Percentiles rank a stretch among this genome's conserved stretches.
These are phyloP conservation scores for Plantago ovata DNA, from an alignment of 257 asterid species.

Conservation along the genomic window DNA sequence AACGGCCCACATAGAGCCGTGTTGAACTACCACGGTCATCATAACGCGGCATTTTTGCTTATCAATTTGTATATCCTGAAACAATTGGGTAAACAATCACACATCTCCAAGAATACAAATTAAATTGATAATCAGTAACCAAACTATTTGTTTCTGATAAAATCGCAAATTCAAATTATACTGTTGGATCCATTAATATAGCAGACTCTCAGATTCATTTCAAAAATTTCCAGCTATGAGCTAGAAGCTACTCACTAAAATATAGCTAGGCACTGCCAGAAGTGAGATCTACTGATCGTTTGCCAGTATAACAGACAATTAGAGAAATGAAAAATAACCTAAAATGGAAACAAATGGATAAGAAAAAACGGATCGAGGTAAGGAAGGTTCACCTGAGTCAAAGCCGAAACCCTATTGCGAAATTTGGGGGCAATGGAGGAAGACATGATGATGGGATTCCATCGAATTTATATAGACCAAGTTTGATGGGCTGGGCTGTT, in stretches of 20 bases:
- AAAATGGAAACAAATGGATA: not conserved
- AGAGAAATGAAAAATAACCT: not conserved
- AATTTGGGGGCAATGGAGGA: not conserved
- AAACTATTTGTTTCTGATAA: no score
- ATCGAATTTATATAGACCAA: not conserved
- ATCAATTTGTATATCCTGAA: slow-evolving; percentile 13
- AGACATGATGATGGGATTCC: not conserved
- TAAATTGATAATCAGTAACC: not conserved
- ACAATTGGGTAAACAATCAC: not conserved
- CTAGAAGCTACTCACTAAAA: no score
- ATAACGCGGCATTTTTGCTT: slow-evolving; percentile 44
- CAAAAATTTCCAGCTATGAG: no score
- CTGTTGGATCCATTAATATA: no score
- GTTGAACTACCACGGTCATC: slow-evolving; percentile 50
- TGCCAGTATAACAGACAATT: no score
- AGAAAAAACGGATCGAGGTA: not conserved
- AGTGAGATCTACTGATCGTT: no score
- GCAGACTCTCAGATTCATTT: no score
- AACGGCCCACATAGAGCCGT: slow-evolving; percentile 54
- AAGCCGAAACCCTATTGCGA: slow-evolving; percentile 4
- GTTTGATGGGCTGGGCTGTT: not conserved
- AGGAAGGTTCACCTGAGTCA: not conserved
- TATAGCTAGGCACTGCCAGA: no score
- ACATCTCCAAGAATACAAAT: not conserved
- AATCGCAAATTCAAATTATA: no score